These are phyloP conservation scores for Scheffersomyces segobiensis DNA, from an alignment of 1,139 yeast species.

Conservation along the genomic window DNA sequence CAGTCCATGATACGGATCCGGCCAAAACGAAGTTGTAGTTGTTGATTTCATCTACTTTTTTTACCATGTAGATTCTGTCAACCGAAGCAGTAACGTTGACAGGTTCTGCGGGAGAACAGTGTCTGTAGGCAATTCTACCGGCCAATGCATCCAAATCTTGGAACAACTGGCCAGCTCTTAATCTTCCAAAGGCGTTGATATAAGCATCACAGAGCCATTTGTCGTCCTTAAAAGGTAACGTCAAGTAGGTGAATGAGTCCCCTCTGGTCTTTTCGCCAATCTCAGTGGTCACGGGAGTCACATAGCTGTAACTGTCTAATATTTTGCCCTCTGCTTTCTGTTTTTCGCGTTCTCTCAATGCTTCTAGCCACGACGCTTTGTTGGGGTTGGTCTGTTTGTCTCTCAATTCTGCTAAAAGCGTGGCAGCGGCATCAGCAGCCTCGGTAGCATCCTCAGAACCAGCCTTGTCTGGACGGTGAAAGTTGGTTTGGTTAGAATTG, in stretches of 20 bases:
- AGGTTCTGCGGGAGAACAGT: slow-evolving; percentile 88
- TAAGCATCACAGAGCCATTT: slow-evolving; percentile 82
- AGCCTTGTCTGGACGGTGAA: slow-evolving; percentile 41
- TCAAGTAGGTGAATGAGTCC: slow-evolving; percentile 74
- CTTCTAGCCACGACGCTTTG: slow-evolving; percentile 82
- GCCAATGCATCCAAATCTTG: slow-evolving; percentile 91
- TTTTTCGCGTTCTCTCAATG: slow-evolving; percentile 71
- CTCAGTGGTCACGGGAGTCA: slow-evolving; percentile 70
- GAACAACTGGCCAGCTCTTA: slow-evolving; percentile 87
- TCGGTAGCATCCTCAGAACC: slow-evolving; percentile 49
- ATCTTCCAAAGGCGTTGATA: slow-evolving; percentile 83
- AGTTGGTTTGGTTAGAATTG: slow-evolving; percentile 8
- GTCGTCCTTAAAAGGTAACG: slow-evolving; percentile 83
- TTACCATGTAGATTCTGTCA: slow-evolving; percentile 85
- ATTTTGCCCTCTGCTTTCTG: slow-evolving; percentile 69
- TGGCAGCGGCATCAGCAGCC: slow-evolving; percentile 71
- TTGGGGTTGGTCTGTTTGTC: slow-evolving; percentile 43
- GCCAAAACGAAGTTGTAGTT: slow-evolving; percentile 78
- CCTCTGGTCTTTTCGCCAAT: slow-evolving; percentile 71
- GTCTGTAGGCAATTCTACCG: slow-evolving; percentile 83
- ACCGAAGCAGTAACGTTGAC: slow-evolving; percentile 94
- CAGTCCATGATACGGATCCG: slow-evolving; percentile 92
- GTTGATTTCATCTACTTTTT: slow-evolving; percentile 76
- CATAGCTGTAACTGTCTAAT: slow-evolving; percentile 68
- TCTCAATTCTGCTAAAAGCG: slow-evolving; percentile 54